Conservation (phyloP, 73 alveolate species). For the Paramecium pentaurelia region DNA sequence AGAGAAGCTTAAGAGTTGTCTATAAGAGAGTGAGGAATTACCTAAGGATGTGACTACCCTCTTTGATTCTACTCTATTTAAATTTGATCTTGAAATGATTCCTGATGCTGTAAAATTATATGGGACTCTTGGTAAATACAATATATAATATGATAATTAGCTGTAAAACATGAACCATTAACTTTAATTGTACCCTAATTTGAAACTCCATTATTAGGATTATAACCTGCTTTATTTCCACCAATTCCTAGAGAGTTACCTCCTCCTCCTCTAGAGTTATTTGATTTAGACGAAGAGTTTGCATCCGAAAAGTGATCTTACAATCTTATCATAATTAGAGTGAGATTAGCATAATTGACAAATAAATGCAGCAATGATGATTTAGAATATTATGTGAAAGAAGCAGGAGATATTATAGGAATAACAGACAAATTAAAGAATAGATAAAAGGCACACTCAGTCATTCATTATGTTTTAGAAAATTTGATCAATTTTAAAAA, state of each 20-base stretch:
- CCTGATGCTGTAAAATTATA: conserved; percentile 87
- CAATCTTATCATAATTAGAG: conserved; percentile 43
- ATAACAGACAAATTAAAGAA: conserved; percentile 78
- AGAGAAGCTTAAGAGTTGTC: conserved; percentile 89
- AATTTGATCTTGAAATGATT: conserved; percentile 88
- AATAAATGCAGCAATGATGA: conserved; percentile 93
- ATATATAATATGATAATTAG: conserved; percentile 39
- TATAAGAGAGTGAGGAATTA: conserved; percentile 88
- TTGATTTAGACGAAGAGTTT: conserved; percentile 96
- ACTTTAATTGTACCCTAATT: conserved; percentile 97
- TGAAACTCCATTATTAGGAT: conserved; percentile 96
- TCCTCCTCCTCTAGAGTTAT: conserved; percentile 95
- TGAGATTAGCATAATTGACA: conserved; percentile 87
- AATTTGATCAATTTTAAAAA: conserved; percentile 79
- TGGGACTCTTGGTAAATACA: neutral
- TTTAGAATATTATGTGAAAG: conserved; percentile 88
- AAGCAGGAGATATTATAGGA: conserved; percentile 91
- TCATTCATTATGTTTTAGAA: conserved; percentile 81
- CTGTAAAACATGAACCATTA: conserved; percentile 89
- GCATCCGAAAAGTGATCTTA: conserved; percentile 90
- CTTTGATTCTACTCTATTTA: conserved; percentile 77
- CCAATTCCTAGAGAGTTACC: conserved; percentile 96
- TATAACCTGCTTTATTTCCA: conserved; percentile 94
- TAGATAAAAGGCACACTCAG: conserved; percentile 81
- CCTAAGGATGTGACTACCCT: conserved; percentile 83